Conservation (phyloP, 768 basidiomycete species). For the Podaxis sp. region DNA sequence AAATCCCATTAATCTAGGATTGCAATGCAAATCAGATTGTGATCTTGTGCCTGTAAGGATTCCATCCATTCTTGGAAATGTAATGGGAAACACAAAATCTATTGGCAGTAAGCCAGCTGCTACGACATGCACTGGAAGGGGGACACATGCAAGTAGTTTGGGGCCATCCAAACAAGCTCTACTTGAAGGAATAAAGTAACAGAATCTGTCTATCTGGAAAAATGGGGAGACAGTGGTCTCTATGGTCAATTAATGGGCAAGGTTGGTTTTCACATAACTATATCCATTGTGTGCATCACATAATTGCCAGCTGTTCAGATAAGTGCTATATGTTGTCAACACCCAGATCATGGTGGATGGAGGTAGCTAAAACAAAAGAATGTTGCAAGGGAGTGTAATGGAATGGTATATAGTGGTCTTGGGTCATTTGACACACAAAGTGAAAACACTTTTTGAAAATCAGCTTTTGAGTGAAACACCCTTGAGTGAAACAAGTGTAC, state of each 20-base stretch:
- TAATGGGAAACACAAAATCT: not conserved
- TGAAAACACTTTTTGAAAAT: no score
- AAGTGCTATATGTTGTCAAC: conserved; percentile 1
- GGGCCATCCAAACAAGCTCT: no score
- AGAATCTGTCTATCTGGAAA: not conserved
- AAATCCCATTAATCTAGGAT: conserved; percentile 7
- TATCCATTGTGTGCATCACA: not conserved
- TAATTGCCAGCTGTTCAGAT: not conserved
- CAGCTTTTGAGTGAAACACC: no score
- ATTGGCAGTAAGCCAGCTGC: not conserved
- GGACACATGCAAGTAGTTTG: no score
- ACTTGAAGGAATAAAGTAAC: not conserved
- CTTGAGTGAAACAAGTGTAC: no score
- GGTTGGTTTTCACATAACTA: not conserved
- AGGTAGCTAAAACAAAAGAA: conserved; percentile 1
- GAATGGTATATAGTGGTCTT: not conserved
- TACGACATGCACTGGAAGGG: not conserved
- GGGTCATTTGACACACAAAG: no score
- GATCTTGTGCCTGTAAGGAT: not conserved
- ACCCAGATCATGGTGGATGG: conserved; percentile 3
- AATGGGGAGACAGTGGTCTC: not conserved
- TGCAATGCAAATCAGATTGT: not conserved
- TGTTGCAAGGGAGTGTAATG: not conserved
- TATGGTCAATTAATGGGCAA: not conserved
- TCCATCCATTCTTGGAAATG: not conserved